phyloP scores from a whole-genome alignment of 306 rosid genomes.

The Trichosanthes truncata region DNA sequence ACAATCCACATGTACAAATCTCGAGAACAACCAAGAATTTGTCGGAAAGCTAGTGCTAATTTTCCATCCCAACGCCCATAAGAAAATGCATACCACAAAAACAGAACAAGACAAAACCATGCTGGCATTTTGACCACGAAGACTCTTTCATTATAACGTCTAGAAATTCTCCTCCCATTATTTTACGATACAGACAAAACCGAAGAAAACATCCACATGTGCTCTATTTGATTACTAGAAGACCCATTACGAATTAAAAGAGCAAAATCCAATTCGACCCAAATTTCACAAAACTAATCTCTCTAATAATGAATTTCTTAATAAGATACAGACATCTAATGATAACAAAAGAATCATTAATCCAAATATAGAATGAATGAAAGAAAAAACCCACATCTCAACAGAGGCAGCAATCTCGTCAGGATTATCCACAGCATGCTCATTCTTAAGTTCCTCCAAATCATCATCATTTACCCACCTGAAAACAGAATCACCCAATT shows the following conservation, averaged over 20 bases:
- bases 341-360: not conserved
- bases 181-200: not conserved
- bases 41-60: not conserved
- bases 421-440: slow-evolving; percentile 42
- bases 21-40: not conserved
- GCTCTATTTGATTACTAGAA: not conserved
- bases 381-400: slow-evolving; percentile 47
- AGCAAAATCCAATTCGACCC: not conserved
- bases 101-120: slow-evolving; percentile 1
- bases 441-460: slow-evolving; percentile 13
- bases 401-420: slow-evolving; percentile 47
- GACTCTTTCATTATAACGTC: not conserved
- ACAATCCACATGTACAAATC: not conserved
- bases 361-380: not conserved
- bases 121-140: slow-evolving; percentile 3
- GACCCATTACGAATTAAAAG: not conserved
- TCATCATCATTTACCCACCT: slow-evolving; percentile 28
- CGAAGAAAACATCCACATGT: not conserved
- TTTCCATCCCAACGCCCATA: not conserved
- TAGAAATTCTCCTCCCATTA: not conserved
- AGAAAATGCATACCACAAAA: not conserved
- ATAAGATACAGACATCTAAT: not conserved
- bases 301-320: not conserved
- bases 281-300: not conserved
- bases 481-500: slow-evolving; percentile 9